Evolutionary conservation across 805 yeast species (phyloP).

Genomic region (Maudiozyma bulderi): DNA sequence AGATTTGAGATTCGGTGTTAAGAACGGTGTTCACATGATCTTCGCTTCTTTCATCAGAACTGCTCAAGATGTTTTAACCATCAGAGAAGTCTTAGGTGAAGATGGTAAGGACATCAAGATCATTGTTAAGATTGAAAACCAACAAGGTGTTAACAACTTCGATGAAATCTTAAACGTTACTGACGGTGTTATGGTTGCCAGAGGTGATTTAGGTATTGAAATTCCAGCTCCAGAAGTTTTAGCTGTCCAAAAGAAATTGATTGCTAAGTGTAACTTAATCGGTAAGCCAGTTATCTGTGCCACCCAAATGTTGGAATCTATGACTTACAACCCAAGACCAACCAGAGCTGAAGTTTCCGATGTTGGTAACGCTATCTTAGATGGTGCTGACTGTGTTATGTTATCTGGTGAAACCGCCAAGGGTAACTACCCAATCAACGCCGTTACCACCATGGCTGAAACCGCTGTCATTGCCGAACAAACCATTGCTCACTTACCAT

Average conservation of each 20-base stretch:
- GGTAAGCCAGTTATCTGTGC: constrained; percentile 99
- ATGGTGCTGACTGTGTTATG: constrained; percentile 99
- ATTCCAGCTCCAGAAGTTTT: constrained; percentile 98
- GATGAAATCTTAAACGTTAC: constrained; percentile 91
- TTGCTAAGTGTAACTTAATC: constrained; percentile 97
- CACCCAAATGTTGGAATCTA: constrained; percentile 98
- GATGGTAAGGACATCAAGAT: constrained; percentile 94
- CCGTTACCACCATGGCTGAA: constrained; percentile 98
- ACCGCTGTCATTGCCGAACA: constrained; percentile 93
- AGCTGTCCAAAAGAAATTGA: constrained; percentile 96
- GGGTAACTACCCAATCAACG: constrained; percentile 97
- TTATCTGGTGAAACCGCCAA: constrained; percentile 98
- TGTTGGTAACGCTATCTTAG: constrained; percentile 97
- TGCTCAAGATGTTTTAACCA: constrained; percentile 79
- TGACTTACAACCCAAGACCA: constrained; percentile 99
- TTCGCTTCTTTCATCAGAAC: constrained; percentile 97
- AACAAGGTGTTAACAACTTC: constrained; percentile 99
- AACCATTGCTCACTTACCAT: constrained; percentile 80
- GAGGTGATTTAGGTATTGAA: constrained; percentile 99
- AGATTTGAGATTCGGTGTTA: constrained; percentile 91
- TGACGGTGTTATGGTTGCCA: constrained; percentile 99
- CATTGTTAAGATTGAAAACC: constrained; percentile 96
- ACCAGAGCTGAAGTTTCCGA: constrained; percentile 99
- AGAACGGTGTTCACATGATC: constrained; percentile 95
- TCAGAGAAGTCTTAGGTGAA: constrained; percentile 92